Evolutionary conservation across 164 flowering plant genomes (phyloP).

Genomic region (Piper longum): DNA sequence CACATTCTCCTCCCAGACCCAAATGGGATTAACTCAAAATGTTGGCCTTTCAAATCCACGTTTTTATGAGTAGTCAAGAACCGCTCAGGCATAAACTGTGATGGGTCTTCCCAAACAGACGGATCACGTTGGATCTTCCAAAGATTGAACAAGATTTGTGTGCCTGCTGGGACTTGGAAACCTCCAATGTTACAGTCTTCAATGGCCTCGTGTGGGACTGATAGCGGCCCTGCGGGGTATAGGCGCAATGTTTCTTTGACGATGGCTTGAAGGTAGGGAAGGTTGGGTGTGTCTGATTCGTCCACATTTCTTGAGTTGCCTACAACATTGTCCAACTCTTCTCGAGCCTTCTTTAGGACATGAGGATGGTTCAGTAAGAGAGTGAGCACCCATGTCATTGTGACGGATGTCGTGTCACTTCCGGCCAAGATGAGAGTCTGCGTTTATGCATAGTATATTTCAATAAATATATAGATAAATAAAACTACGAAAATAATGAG

Average conservation of each 20-base stretch:
- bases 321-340: conserved; percentile 1
- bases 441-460: too few species aligned
- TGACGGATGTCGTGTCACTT: too few species aligned
- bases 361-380: conserved; percentile 3
- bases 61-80: conserved; percentile 2
- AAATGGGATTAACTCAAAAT: conserved; percentile 9
- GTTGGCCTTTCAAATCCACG: conserved; percentile 4
- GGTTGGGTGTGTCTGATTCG: conserved; percentile 3
- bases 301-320: conserved; percentile 5
- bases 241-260: conserved; percentile 7
- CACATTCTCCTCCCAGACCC: conserved; percentile 6
- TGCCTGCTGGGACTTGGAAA: conserved; percentile 7
- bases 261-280: conserved; percentile 7
- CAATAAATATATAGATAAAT: too few species aligned
- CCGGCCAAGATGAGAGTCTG: background rate
- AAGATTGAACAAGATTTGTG: conserved; percentile 2
- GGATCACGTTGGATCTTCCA: conserved; percentile 9
- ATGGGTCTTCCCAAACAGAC: conserved; percentile 6
- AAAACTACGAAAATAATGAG: too few species aligned
- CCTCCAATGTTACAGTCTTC: conserved; percentile 8
- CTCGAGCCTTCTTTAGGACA: conserved; percentile 6
- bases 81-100: conserved; percentile 6
- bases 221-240: conserved; percentile 6
- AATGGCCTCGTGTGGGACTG: conserved; percentile 6
- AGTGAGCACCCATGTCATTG: conserved; percentile 6